Conservation (phyloP, 495 filamentous ascomycete genomes). For the Xylaria cubensis region DNA sequence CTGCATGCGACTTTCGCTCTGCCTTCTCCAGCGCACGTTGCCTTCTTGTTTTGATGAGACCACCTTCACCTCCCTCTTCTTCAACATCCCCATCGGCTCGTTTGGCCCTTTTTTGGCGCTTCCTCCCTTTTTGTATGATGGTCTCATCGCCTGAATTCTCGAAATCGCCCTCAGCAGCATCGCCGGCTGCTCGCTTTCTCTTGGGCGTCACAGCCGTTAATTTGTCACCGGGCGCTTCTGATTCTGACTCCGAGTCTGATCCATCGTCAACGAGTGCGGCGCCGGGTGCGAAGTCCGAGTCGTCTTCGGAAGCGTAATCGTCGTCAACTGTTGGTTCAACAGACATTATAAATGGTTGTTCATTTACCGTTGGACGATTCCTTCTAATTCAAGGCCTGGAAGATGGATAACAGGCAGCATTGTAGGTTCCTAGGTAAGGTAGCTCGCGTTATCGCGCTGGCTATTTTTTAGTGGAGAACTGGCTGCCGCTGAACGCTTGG, state of each 20-base stretch:
- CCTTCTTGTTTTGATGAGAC: constrained; percentile 81
- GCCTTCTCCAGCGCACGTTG: constrained; percentile 67
- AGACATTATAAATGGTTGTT: constrained; percentile 25
- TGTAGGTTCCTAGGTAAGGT: background rate
- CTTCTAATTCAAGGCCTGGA: background rate
- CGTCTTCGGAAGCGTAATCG: constrained; percentile 73
- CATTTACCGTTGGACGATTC: background rate
- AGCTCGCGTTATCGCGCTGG: too few relatives aligned
- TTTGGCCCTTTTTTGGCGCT: constrained; percentile 62
- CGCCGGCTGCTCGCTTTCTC: constrained; percentile 47
- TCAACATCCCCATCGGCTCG: constrained; percentile 50
- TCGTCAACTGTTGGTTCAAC: constrained; percentile 52
- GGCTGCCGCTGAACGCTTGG: too few relatives aligned
- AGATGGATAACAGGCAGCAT: background rate
- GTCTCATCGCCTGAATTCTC: constrained; percentile 81
- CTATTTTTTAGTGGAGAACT: too few relatives aligned
- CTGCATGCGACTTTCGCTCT: constrained; percentile 67
- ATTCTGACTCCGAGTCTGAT: constrained; percentile 45
- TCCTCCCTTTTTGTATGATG: constrained; percentile 67
- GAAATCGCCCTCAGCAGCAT: constrained; percentile 54
- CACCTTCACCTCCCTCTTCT: constrained; percentile 72
- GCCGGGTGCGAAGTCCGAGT: constrained; percentile 75
- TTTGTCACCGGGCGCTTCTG: constrained; percentile 39
- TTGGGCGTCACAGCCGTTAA: constrained; percentile 36
- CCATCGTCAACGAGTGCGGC: constrained; percentile 57